Base-by-base conservation (phyloP, 2,329 filamentous ascomycete genomes). In the Kalmusia sp. region DNA sequence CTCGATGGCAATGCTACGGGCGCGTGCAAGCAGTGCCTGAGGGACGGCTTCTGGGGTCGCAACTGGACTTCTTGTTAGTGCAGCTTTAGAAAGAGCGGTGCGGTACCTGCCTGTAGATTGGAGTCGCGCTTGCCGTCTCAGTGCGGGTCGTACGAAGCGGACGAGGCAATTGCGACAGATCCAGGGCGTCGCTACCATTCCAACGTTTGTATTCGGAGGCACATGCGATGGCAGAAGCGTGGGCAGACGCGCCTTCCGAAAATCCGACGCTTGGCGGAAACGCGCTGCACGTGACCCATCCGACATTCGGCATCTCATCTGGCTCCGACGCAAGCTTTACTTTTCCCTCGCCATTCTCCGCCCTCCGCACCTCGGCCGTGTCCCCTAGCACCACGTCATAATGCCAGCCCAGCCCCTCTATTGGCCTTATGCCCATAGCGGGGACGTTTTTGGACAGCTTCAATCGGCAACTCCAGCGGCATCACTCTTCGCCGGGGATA, bases 1-100 rank as follows among this genome's bases (percentile, higher is more conserved):
- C 65, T 88, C 84, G 15, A 74, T 63, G 12, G 82, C 80, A 21
- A 88, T 72, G 25, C 77, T 70, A 57, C 82, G 81, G 41, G 85
- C 85, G 59, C 84, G 76, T 3, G 75, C 75, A 24, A 88, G 77
- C 8, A 88, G 75, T 14, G 80, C 77, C 28, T 83, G 78, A 17
- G 84, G 84, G 39, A 87, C 70, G 24, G 70, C 60, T 45, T 70
- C 68, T 24, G 62, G 24, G 31, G 54, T 56, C 4, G 65, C 52
- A 67, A 60, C 67, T 63, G 40, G 30, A 45, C 33, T 30, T 17
- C 25, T 39, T 8, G 45, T 64, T 31, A 70, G 59, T 35, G 21
- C 39, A n/a, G 34, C 22, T 15, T 22, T 30, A 7, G 19, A 6
- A 22, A 11, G 8, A 37, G 14, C 15, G 31, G 3, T 7, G 37